A percentile compares a stretch with the other conserved stretches of the same genome.
phyloP scores from a whole-genome alignment of 176 grass and related monocot species.

The Oryza rufipogon region DNA sequence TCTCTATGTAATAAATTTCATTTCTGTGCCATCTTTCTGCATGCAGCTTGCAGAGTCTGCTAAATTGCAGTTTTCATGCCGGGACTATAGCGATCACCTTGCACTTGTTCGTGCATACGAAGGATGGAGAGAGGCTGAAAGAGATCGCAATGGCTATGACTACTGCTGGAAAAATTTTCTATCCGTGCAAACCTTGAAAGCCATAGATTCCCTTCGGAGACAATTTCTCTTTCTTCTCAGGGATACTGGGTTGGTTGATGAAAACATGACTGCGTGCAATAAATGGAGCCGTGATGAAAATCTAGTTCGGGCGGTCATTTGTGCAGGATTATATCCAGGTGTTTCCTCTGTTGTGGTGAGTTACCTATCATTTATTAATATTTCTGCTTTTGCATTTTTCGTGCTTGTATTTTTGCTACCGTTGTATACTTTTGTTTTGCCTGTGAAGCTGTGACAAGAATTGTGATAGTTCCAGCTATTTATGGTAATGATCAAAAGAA shows the following conservation, averaged over 20 bases:
- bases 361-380: conserved; percentile 16
- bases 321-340: conserved; percentile 96
- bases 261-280: conserved; percentile 70
- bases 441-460: conserved; percentile 3
- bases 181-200: conserved; percentile 88
- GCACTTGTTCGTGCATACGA: conserved; percentile 87
- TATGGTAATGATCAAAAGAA: neutral
- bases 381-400: conserved; percentile 2
- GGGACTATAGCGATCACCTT: conserved; percentile 90
- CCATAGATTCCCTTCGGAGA: conserved; percentile 84
- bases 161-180: conserved; percentile 99
- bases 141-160: conserved; percentile 88
- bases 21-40: conserved; percentile 19
- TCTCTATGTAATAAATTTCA: neutral
- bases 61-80: conserved; percentile 87
- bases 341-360: conserved; percentile 95
- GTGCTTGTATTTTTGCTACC: neutral
- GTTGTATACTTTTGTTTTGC: conserved; percentile 10
- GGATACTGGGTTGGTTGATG: conserved; percentile 86
- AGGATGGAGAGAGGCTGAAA: conserved; percentile 95
- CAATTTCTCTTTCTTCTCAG: conserved; percentile 90
- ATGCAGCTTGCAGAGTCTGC: conserved; percentile 93
- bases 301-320: conserved; percentile 85
- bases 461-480: neutral
- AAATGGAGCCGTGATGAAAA: conserved; percentile 93